Percentiles rank a stretch among this genome's conserved stretches.
Evolutionary conservation across 306 rosid genomes (phyloP).

Genomic region (Prunus davidiana): DNA sequence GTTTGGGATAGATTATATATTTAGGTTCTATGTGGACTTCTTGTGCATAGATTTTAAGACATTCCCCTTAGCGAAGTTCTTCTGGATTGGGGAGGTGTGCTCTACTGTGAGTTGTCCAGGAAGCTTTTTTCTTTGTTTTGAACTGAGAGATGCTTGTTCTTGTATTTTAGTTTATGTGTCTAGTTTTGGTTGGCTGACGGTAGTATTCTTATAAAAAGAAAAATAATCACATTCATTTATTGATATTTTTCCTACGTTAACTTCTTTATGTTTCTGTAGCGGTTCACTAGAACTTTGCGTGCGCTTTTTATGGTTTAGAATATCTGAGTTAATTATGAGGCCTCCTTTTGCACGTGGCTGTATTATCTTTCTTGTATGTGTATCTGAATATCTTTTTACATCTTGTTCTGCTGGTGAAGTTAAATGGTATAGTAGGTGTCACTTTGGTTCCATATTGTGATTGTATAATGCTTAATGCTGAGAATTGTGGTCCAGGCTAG

Average conservation of each 20-base stretch:
- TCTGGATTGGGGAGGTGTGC: not conserved
- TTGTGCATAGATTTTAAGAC: not conserved
- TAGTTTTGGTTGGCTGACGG: not conserved
- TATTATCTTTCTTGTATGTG: not conserved
- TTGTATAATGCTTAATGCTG: constrained; percentile 27
- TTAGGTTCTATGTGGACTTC: not conserved
- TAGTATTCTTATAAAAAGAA: not conserved
- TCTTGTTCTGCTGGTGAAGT: not conserved
- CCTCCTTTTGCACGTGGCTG: not conserved
- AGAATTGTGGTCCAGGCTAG: constrained; percentile 41
- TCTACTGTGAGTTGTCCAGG: not conserved
- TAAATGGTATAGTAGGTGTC: not conserved
- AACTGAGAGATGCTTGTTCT: not conserved
- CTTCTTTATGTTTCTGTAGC: not conserved
- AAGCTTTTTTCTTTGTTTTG: not conserved
- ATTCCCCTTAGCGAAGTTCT: not conserved
- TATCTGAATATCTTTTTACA: not conserved
- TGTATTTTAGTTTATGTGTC: not conserved
- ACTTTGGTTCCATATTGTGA: not conserved
- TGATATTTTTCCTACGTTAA: too few species aligned
- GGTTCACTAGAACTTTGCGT: not conserved
- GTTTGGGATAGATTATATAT: not conserved
- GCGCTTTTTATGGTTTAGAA: not conserved
- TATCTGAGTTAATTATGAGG: not conserved
- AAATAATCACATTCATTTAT: not conserved